A percentile compares a stretch with the other conserved stretches of the same genome.
Evolutionary conservation across 495 filamentous ascomycete genomes (phyloP).

Genomic region (Hyphodiscus hymeniophilus): DNA sequence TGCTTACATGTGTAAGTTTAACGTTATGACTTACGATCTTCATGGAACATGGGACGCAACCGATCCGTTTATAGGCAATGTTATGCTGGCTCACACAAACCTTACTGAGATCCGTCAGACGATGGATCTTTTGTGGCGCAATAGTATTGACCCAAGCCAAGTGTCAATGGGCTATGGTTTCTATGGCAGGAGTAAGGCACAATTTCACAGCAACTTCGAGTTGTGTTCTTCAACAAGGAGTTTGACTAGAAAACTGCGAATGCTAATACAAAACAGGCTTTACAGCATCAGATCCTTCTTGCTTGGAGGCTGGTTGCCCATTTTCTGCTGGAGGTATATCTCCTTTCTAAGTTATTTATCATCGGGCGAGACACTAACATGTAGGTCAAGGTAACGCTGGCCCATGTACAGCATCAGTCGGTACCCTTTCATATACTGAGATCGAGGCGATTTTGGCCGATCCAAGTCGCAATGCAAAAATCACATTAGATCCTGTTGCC

Average conservation of each 20-base stretch:
- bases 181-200: constrained; percentile 15
- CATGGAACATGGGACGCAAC: constrained; percentile 31
- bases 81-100: constrained; percentile 42
- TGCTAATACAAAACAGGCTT: no score
- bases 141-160: constrained; percentile 28
- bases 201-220: no score
- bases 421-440: constrained; percentile 5
- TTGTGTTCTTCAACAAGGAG: no score
- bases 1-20: constrained; percentile 29
- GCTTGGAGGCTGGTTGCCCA: background rate
- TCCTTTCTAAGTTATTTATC: no score
- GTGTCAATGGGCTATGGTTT: constrained; percentile 5
- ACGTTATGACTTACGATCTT: constrained; percentile 50
- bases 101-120: constrained; percentile 45
- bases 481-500: constrained; percentile 13
- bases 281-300: constrained; percentile 8
- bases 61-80: constrained; percentile 24
- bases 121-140: constrained; percentile 44
- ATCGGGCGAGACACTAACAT: no score
- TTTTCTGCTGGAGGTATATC: constrained; percentile 1
- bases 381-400: constrained; percentile 6
- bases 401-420: background rate
- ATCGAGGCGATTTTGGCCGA: constrained; percentile 9
- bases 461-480: background rate
- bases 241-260: no score